Percentiles rank a stretch among this genome's conserved stretches.
Evolutionary conservation across 208 protist species (phyloP).

Genomic region (Wallacemonas sp.): DNA sequence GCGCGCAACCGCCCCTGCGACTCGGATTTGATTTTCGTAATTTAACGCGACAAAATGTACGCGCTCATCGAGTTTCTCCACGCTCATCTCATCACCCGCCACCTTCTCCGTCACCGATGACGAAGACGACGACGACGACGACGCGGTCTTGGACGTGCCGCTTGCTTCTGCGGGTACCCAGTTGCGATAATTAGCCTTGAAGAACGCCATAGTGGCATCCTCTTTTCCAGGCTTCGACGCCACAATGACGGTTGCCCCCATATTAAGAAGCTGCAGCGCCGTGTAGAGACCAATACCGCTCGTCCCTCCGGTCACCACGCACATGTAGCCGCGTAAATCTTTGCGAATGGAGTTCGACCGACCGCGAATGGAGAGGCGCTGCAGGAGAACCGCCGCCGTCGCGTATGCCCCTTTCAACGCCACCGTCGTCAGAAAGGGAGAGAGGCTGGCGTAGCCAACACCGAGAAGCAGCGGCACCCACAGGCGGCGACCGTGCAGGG

Average conservation of each 20-base stretch:
- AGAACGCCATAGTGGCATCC: conserved; percentile 39
- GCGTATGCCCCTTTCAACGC: conserved; percentile 43
- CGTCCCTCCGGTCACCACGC: conserved; percentile 77
- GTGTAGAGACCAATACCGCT: conserved; percentile 78
- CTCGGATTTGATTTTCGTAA: conserved; percentile 61
- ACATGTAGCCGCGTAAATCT: conserved; percentile 56
- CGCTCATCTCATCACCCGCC: too few species aligned
- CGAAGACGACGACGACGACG: neutral
- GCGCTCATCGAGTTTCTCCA: conserved; percentile 40
- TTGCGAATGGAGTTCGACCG: conserved; percentile 45
- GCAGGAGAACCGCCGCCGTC: conserved; percentile 51
- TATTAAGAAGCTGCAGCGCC: conserved; percentile 66
- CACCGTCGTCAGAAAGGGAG: conserved; percentile 22
- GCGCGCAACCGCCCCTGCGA: conserved; percentile 55
- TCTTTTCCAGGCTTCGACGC: conserved; percentile 51
- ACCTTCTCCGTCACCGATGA: too few species aligned
- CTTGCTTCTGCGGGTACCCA: neutral
- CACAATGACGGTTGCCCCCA: conserved; percentile 66
- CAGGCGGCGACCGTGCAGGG: conserved; percentile 64
- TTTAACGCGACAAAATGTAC: conserved; percentile 61
- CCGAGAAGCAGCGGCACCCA: conserved; percentile 62
- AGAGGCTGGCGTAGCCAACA: conserved; percentile 29
- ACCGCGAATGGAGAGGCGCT: conserved; percentile 66
- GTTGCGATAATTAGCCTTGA: conserved; percentile 31
- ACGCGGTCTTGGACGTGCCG: neutral